A percentile compares a stretch with the other conserved stretches of the same genome.
Evolutionary conservation across 2,329 filamentous ascomycete genomes (phyloP).

Genomic region (Hypoxylon sp.): DNA sequence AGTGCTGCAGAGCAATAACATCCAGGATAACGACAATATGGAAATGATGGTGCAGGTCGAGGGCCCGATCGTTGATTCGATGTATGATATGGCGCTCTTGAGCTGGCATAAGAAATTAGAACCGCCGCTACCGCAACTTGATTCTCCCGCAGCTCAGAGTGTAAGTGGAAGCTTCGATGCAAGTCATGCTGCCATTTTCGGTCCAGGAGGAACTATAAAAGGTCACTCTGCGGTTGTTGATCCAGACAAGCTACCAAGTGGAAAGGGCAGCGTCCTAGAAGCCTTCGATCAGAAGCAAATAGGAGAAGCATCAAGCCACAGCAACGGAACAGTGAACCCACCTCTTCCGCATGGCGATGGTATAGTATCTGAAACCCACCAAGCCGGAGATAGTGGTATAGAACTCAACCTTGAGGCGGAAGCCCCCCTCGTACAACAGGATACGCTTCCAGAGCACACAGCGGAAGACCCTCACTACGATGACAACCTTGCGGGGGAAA

Average conservation of each 20-base stretch:
- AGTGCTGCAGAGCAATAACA: constrained; percentile 83
- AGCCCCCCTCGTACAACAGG: neutral
- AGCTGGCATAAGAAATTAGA: constrained; percentile 77
- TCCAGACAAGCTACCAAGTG: constrained; percentile 46
- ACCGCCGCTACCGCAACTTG: constrained; percentile 70
- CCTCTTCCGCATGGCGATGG: neutral
- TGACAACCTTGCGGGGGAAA: constrained; percentile 70
- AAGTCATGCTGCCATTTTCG: constrained; percentile 51
- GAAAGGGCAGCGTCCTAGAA: constrained; percentile 32
- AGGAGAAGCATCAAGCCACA: neutral
- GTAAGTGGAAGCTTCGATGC: constrained; percentile 50
- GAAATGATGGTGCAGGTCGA: constrained; percentile 86
- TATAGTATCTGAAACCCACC: neutral
- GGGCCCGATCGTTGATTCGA: constrained; percentile 80
- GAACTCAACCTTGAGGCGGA: constrained; percentile 5
- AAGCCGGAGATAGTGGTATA: neutral
- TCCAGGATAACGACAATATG: constrained; percentile 82
- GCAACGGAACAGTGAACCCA: neutral
- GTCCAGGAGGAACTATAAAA: constrained; percentile 51
- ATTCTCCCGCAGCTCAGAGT: constrained; percentile 63
- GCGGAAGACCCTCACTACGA: constrained; percentile 76
- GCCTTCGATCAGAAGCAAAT: constrained; percentile 4
- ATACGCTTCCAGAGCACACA: constrained; percentile 68
- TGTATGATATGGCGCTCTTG: constrained; percentile 81
- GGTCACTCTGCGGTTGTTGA: constrained; percentile 52